These are phyloP conservation scores for Austroboletus festivus DNA, from an alignment of 768 basidiomycete species.

Conservation along the genomic window DNA sequence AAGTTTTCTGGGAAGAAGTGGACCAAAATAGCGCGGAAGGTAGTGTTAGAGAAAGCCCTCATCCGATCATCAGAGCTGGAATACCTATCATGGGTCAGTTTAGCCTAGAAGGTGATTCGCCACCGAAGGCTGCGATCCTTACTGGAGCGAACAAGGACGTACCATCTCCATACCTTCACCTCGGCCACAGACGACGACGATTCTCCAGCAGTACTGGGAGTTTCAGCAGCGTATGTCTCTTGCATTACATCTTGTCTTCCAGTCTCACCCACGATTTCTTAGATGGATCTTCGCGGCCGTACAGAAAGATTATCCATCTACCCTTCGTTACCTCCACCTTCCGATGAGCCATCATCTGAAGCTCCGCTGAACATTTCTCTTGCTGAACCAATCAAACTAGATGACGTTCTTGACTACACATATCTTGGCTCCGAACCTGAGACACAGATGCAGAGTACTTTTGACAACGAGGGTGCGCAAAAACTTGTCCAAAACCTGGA, in stretches of 20 bases:
- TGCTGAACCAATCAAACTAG: slow-evolving; percentile 54
- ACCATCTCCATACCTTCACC: slow-evolving; percentile 33
- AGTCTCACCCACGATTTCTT: slow-evolving; percentile 5
- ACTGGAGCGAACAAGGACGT: slow-evolving; percentile 31
- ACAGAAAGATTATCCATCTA: slow-evolving; percentile 34
- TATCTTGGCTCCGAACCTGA: slow-evolving; percentile 61
- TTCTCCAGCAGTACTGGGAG: slow-evolving; percentile 33
- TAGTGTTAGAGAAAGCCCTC: slow-evolving; percentile 30
- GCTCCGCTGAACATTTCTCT: slow-evolving; percentile 37
- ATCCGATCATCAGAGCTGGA: slow-evolving; percentile 14
- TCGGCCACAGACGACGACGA: slow-evolving; percentile 21
- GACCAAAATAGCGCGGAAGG: slow-evolving; percentile 35
- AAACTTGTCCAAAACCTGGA: slow-evolving; percentile 48
- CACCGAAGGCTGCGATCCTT: slow-evolving; percentile 24
- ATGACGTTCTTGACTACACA: slow-evolving; percentile 76
- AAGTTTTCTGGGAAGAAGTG: slow-evolving; percentile 47
- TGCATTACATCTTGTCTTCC: slow-evolving; percentile 1
- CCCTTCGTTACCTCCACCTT: slow-evolving; percentile 31
- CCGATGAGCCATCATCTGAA: slow-evolving; percentile 35
- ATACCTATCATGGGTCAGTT: slow-evolving; percentile 42
- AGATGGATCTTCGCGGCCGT: slow-evolving; percentile 33
- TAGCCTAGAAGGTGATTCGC: slow-evolving; percentile 10
- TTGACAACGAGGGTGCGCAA: slow-evolving; percentile 37
- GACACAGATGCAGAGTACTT: slow-evolving; percentile 24
- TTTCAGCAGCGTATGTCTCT: slow-evolving; percentile 36